phyloP scores from a whole-genome alignment of 345 rosid genomes.

The Pistacia atlantica region DNA sequence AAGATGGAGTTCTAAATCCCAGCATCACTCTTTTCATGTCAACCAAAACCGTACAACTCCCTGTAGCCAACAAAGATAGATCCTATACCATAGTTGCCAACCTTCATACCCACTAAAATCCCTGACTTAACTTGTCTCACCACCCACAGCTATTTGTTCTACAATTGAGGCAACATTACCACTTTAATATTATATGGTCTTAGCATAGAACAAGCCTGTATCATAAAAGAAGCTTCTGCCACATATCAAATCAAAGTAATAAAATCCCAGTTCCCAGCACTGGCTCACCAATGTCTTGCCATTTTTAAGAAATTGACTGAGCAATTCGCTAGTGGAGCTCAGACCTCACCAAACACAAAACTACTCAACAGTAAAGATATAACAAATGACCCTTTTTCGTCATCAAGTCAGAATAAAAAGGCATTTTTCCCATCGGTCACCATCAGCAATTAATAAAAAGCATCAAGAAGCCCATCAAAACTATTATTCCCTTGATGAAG shows the following conservation, averaged over 20 bases:
- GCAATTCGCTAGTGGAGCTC: background rate
- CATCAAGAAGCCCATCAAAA: too few species aligned
- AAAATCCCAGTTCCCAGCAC: background rate
- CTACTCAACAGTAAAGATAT: background rate
- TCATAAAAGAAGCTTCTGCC: background rate
- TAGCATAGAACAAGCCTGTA: background rate
- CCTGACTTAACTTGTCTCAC: background rate
- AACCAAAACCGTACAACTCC: too few species aligned
- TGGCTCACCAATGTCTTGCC: background rate
- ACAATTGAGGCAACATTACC: background rate
- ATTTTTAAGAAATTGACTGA: background rate
- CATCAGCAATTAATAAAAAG: background rate
- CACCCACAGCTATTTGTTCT: background rate
- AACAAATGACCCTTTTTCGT: background rate
- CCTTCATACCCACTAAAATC: too few species aligned
- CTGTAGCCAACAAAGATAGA: too few species aligned
- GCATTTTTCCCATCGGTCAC: background rate
- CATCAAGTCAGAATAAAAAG: background rate
- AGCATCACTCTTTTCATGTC: too few species aligned
- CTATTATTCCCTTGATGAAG: too few species aligned
- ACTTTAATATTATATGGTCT: background rate
- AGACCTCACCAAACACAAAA: background rate
- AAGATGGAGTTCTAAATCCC: too few species aligned
- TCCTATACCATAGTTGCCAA: too few species aligned
- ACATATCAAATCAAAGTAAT: slow-evolving; percentile 4